phyloP scores from a whole-genome alignment of 805 yeast genomes.

The Candida ovalis region DNA sequence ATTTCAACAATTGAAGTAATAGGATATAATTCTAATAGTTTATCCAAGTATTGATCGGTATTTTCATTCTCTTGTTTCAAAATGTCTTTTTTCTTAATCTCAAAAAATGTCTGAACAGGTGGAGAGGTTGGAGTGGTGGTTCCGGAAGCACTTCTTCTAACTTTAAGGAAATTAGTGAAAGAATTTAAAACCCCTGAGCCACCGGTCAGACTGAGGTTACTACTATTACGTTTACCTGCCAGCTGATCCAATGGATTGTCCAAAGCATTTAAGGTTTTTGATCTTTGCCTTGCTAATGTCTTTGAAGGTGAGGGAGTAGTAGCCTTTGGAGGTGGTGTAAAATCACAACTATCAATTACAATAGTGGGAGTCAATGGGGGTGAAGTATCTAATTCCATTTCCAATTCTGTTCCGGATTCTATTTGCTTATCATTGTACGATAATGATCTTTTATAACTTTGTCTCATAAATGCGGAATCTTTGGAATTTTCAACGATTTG shows the following conservation, averaged over 20 bases:
- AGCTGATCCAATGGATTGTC: slow-evolving; percentile 14
- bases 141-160: slow-evolving; percentile 12
- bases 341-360: neutral
- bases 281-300: slow-evolving; percentile 26
- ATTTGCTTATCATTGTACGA: slow-evolving; percentile 18
- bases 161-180: slow-evolving; percentile 28
- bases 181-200: slow-evolving; percentile 27
- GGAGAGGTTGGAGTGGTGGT: slow-evolving; percentile 5
- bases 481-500: neutral
- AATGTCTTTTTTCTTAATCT: slow-evolving; percentile 5
- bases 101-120: slow-evolving; percentile 6
- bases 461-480: slow-evolving; percentile 8
- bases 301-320: neutral
- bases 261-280: slow-evolving; percentile 30
- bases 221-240: neutral
- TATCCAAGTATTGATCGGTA: slow-evolving; percentile 30
- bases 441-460: slow-evolving; percentile 16
- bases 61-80: slow-evolving; percentile 23
- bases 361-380: neutral
- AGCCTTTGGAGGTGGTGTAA: neutral
- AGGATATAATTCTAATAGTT: slow-evolving; percentile 27
- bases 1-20: slow-evolving; percentile 24
- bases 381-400: neutral
- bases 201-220: neutral
- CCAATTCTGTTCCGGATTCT: neutral